Base-by-base conservation (phyloP, 192 early-diverging fungal genomes). In the Lunasporangiospora selenospora region DNA sequence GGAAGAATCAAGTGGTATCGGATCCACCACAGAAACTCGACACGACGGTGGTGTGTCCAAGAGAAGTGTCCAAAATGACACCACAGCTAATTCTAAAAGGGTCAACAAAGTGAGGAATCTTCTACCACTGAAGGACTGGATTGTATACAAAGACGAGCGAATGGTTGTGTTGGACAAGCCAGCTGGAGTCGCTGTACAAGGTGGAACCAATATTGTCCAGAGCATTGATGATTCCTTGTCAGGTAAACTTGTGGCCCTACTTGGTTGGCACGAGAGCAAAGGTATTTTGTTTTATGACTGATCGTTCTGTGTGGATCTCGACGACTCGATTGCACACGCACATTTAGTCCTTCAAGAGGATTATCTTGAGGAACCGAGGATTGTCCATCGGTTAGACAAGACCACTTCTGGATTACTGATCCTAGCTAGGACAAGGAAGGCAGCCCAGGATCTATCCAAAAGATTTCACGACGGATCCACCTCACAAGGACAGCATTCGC, bases 371-470 rank as follows among this genome's bases (percentile, higher is more conserved):
- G 38, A 47, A 29, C 65, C 65, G 10, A 43, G 57, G 43, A 27
- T 67, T 31, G 65, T 67, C 19, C 65, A 67, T 15, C 15, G 65
- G 3, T 32, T 67, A 16, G 65, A 67, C 31, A 53, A 15, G 50
- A 59, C 65, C 3, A 67, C 65, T 0, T 59, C 65, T 19, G 65
- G 65, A 5, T 13, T 67, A 9, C 27, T 67, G 19, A 31, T 67
- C 15, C 38, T 67, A 13, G 65, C 65, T 6, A 67, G 65, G 40
- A 67, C 65, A 40, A 48, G 65, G 2, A 67, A 60, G 32, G 56
- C 57, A 4, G 65, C 65, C 10, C 65, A 67, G 43, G 65, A 67
- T 24, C 43, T 67, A 21, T 6, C 57, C 9, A 15, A 7, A 10
- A 55, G 65, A 2, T 67, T 67, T 32, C 65, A 48, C 33, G 42